These are phyloP conservation scores for Microbotryomycetes sp. DNA, from an alignment of 1,284 basidiomycete genomes.

Conservation along the genomic window DNA sequence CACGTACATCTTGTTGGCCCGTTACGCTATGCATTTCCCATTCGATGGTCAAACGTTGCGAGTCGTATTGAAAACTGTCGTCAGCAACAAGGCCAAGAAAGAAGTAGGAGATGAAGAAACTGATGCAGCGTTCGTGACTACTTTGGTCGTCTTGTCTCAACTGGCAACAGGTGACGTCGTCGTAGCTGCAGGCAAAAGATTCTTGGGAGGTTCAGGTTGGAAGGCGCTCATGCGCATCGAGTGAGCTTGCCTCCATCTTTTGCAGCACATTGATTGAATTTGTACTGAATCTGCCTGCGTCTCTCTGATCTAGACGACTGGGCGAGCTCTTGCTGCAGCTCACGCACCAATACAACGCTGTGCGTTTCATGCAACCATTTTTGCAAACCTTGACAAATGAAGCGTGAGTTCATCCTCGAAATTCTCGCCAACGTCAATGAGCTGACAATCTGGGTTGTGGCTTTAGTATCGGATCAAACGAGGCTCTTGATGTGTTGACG, in stretches of 20 bases:
- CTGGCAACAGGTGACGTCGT: constrained; percentile 24
- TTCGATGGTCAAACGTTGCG: constrained; percentile 55
- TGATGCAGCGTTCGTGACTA: constrained; percentile 52
- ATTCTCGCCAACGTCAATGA: too few species aligned
- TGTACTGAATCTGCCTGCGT: neutral
- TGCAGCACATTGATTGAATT: too few species aligned
- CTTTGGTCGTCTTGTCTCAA: constrained; percentile 51
- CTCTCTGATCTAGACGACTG: constrained; percentile 2
- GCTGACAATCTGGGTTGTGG: too few species aligned
- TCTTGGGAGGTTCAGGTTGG: constrained; percentile 29
- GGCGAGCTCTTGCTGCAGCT: constrained; percentile 27
- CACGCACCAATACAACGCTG: constrained; percentile 28
- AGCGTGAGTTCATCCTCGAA: too few species aligned
- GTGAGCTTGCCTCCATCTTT: neutral
- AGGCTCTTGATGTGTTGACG: constrained; percentile 8
- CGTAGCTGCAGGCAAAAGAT: constrained; percentile 25
- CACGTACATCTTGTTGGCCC: constrained; percentile 61
- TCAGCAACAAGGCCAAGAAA: constrained; percentile 39
- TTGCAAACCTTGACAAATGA: constrained; percentile 22
- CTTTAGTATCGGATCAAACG: too few species aligned
- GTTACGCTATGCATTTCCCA: constrained; percentile 58
- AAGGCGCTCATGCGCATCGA: constrained; percentile 25
- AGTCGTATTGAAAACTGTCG: constrained; percentile 54
- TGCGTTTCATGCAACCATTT: constrained; percentile 31
- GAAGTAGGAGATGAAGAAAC: constrained; percentile 45